Conservation (phyloP, 257 asterid genomes). For the Marsdenia floribunda region DNA sequence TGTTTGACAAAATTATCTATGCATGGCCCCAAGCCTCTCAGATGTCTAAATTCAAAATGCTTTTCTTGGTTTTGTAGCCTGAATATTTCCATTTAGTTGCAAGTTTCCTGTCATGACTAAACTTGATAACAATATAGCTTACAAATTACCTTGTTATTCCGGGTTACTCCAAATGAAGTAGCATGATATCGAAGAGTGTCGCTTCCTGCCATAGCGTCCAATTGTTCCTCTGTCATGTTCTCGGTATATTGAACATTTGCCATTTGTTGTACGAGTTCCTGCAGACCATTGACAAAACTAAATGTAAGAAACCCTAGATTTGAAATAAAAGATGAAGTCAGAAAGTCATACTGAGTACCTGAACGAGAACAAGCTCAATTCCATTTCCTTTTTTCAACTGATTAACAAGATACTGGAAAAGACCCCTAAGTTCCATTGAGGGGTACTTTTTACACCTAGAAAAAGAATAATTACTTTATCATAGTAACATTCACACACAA, state of each 20-base stretch:
- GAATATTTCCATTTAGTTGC: not conserved
- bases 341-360: conserved; percentile 38
- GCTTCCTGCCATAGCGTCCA: conserved; percentile 99
- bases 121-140: not conserved
- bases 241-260: conserved; percentile 98
- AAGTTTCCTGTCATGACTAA: not conserved
- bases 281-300: conserved; percentile 29
- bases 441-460: conserved; percentile 97
- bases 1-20: not conserved
- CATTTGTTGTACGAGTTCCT: conserved; percentile 99
- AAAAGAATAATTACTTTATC: conserved; percentile 16
- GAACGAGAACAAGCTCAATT: conserved; percentile 92
- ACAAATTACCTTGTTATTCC: conserved; percentile 76
- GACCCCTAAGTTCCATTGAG: conserved; percentile 98
- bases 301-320: conserved; percentile 14
- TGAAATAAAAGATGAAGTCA: conserved; percentile 8
- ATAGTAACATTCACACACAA: not conserved
- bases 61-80: not conserved
- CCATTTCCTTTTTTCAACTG: conserved; percentile 97
- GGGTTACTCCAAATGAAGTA: conserved; percentile 83
- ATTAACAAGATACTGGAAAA: conserved; percentile 94
- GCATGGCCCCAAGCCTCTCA: not conserved
- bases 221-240: conserved; percentile 98
- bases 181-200: conserved; percentile 98
- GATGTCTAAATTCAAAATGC: not conserved